phyloP scores from a whole-genome alignment of 306 rosid genomes.

The Luffa aegyptiaca region DNA sequence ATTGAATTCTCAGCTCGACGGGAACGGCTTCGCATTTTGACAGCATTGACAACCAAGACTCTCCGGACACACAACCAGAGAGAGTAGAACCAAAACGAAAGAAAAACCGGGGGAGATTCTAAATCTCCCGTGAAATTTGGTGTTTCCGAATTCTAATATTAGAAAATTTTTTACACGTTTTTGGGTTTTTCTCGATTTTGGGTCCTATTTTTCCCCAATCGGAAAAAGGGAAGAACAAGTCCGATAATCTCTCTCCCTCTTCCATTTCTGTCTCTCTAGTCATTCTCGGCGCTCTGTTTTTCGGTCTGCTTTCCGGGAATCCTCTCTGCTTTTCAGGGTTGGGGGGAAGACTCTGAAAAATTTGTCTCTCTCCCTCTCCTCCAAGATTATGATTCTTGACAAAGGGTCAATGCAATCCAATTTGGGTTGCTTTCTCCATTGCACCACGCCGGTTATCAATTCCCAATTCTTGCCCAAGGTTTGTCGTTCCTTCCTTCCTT shows the following conservation, averaged over 20 bases:
- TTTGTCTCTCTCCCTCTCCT: conserved; percentile 4
- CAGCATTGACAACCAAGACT: conserved; percentile 40
- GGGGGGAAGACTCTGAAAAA: conserved; percentile 48
- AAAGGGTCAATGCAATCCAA: conserved; percentile 65
- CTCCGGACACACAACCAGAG: conserved; percentile 2
- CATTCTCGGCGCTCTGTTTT: neutral
- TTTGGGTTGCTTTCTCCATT: conserved; percentile 67
- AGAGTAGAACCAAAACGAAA: neutral
- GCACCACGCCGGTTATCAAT: conserved; percentile 65
- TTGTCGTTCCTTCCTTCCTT: neutral
- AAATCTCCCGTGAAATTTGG: conserved; percentile 33
- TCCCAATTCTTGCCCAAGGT: conserved; percentile 79
- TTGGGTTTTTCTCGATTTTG: conserved; percentile 19
- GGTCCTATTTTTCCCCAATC: conserved; percentile 18
- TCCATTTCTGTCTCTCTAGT: conserved; percentile 19
- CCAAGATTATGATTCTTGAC: conserved; percentile 29
- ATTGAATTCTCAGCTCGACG: conserved; percentile 12
- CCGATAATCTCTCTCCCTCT: conserved; percentile 30
- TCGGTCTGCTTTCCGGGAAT: conserved; percentile 16
- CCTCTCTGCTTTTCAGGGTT: conserved; percentile 44
- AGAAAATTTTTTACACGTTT: conserved; percentile 24
- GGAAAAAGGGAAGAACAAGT: neutral
- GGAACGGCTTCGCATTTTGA: conserved; percentile 6
- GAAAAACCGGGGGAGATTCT: conserved; percentile 7
- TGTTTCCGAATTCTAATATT: conserved; percentile 28